Evolutionary conservation across 768 basidiomycete genomes (phyloP).

Genomic region (Podaxis pistillaris): DNA sequence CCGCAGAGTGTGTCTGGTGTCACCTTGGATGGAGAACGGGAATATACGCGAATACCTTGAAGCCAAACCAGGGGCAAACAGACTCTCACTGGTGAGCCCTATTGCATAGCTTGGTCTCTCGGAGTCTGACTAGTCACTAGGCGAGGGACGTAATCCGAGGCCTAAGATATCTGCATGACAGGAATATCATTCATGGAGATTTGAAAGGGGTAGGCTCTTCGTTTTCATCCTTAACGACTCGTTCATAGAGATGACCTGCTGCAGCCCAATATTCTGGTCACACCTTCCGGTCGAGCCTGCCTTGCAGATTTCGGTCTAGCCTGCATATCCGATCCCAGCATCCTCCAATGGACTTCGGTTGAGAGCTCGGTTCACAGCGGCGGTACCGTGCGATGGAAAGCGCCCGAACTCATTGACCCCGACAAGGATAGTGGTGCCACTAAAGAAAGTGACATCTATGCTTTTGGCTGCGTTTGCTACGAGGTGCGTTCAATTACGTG

Average conservation of each 20-base stretch:
- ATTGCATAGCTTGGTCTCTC: background rate
- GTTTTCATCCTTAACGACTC: background rate
- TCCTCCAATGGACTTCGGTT: conserved; percentile 19
- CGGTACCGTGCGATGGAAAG: conserved; percentile 35
- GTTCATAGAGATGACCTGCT: background rate
- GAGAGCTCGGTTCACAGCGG: conserved; percentile 18
- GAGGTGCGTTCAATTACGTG: conserved; percentile 21
- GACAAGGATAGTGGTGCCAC: conserved; percentile 15
- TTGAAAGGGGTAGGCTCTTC: conserved; percentile 23
- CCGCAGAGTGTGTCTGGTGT: conserved; percentile 30
- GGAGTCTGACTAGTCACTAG: conserved; percentile 17
- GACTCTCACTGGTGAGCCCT: conserved; percentile 16
- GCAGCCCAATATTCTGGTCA: conserved; percentile 48
- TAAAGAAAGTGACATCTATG: conserved; percentile 36
- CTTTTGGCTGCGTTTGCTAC: conserved; percentile 39
- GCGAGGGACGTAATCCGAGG: conserved; percentile 30
- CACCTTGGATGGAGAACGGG: conserved; percentile 36
- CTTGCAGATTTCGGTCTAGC: conserved; percentile 52
- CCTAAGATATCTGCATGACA: conserved; percentile 29
- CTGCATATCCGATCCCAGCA: conserved; percentile 21
- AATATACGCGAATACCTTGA: conserved; percentile 26
- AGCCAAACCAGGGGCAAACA: conserved; percentile 16
- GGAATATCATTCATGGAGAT: conserved; percentile 41
- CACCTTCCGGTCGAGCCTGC: conserved; percentile 37
- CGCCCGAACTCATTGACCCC: conserved; percentile 34